phyloP scores from a whole-genome alignment of 495 filamentous ascomycete species.

The Terfezia boudieri region DNA sequence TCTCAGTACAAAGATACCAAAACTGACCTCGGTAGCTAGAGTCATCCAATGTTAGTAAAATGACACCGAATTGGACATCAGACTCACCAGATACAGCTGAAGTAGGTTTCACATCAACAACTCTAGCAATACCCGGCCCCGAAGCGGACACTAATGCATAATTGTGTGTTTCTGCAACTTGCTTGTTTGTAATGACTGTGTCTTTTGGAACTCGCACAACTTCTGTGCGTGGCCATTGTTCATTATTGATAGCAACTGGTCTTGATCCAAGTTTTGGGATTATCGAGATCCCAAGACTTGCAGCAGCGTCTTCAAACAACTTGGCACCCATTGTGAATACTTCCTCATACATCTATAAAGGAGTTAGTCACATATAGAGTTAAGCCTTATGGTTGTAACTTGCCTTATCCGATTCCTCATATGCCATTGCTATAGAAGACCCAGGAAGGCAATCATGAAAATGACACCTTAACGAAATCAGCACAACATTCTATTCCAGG shows the following conservation, averaged over 20 bases:
- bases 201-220: conserved; percentile 36
- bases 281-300: conserved; percentile 37
- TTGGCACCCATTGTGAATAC: conserved; percentile 56
- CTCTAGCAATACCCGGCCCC: background rate
- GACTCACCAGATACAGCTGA: conserved; percentile 6
- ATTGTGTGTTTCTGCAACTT: conserved; percentile 11
- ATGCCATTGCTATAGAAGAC: conserved; percentile 92
- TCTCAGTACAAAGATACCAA: conserved; percentile 53
- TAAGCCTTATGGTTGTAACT: conserved; percentile 2
- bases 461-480: conserved; percentile 39
- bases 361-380: background rate
- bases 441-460: conserved; percentile 95
- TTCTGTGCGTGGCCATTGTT: conserved; percentile 61
- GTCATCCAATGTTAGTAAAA: background rate
- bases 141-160: conserved; percentile 29
- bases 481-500: too few species aligned
- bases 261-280: conserved; percentile 21
- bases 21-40: conserved; percentile 35
- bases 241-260: conserved; percentile 47
- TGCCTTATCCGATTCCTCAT: conserved; percentile 62
- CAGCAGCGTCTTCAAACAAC: conserved; percentile 44
- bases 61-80: background rate
- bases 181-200: conserved; percentile 11
- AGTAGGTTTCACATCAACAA: background rate
- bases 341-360: conserved; percentile 42